Percentiles rank a stretch among this genome's conserved stretches.
These are phyloP conservation scores for Acer saccharum DNA, from an alignment of 345 rosid genomes.

Conservation along the genomic window DNA sequence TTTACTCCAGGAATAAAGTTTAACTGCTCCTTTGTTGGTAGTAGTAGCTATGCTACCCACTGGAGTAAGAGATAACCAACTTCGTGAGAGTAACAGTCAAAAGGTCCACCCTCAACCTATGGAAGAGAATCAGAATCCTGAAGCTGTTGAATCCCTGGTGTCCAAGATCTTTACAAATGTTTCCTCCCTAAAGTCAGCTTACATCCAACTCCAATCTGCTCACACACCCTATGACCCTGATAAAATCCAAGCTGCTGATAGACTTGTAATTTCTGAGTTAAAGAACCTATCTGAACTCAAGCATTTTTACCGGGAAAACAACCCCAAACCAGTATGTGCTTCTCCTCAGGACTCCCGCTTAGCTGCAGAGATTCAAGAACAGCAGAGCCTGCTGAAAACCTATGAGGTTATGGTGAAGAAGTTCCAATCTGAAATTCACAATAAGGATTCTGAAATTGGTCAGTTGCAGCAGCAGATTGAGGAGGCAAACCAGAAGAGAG, in stretches of 20 bases:
- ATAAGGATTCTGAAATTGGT: slow-evolving; percentile 78
- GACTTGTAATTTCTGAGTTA: slow-evolving; percentile 74
- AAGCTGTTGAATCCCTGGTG: slow-evolving; percentile 74
- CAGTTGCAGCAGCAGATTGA: slow-evolving; percentile 75
- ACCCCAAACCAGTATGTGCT: slow-evolving; percentile 64
- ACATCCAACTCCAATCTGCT: slow-evolving; percentile 80
- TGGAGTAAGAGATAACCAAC: slow-evolving; percentile 76
- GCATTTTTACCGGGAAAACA: slow-evolving; percentile 73
- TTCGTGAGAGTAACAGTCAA: slow-evolving; percentile 68
- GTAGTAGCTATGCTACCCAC: slow-evolving; percentile 74
- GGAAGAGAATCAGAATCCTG: slow-evolving; percentile 82
- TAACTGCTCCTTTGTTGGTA: slow-evolving; percentile 32
- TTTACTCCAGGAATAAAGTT: slow-evolving; percentile 15
- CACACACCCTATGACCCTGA: slow-evolving; percentile 89
- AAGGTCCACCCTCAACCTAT: slow-evolving; percentile 90
- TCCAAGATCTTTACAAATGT: slow-evolving; percentile 71
- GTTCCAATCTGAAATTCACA: slow-evolving; percentile 85
- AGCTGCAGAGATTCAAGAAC: slow-evolving; percentile 94
- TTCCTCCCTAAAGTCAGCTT: slow-evolving; percentile 78
- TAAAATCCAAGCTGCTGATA: slow-evolving; percentile 84
- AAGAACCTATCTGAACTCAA: slow-evolving; percentile 79
- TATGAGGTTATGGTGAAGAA: slow-evolving; percentile 92
- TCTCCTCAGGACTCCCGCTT: slow-evolving; percentile 87
- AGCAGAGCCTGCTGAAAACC: slow-evolving; percentile 79
- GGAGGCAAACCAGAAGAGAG: slow-evolving; percentile 72